phyloP scores from a whole-genome alignment of 257 asterid genomes.

The Ilex aquifolium region DNA sequence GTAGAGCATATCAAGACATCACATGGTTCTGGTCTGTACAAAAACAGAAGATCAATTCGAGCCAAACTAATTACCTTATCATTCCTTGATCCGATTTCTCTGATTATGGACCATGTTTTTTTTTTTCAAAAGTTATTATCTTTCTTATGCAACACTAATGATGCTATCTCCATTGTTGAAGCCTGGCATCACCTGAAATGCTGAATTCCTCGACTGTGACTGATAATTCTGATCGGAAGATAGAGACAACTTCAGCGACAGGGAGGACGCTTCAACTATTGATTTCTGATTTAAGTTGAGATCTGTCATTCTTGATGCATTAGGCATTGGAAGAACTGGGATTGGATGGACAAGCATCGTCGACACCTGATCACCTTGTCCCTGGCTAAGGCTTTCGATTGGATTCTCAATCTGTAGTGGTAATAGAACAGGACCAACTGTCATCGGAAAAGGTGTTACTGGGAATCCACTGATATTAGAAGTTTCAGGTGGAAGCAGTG shows the following conservation, averaged over 20 bases:
- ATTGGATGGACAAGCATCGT: constrained; percentile 28
- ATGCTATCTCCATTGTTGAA: too few species aligned
- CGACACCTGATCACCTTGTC: constrained; percentile 25
- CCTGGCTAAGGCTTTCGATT: constrained; percentile 13
- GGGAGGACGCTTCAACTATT: constrained; percentile 30
- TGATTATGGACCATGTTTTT: too few species aligned
- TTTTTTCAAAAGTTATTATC: too few species aligned
- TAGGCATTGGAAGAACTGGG: constrained; percentile 24
- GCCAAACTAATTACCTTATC: too few species aligned
- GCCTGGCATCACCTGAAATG: too few species aligned
- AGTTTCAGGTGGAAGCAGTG: constrained; percentile 6
- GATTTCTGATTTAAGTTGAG: constrained; percentile 35
- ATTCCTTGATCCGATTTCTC: too few species aligned
- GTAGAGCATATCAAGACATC: too few species aligned
- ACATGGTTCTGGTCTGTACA: too few species aligned
- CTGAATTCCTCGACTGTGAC: constrained; percentile 26
- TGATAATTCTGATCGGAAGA: constrained; percentile 41
- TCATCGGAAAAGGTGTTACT: constrained; percentile 34
- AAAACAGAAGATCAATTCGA: too few species aligned
- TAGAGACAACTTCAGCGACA: constrained; percentile 63
- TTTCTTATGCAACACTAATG: too few species aligned
- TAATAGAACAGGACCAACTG: constrained; percentile 34
- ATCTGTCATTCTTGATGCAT: constrained; percentile 30
- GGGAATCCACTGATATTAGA: constrained; percentile 34
- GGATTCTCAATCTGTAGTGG: constrained; percentile 47